Conservation (phyloP, 2,329 filamentous ascomycete species). For the Colletotrichum coccodes region DNA sequence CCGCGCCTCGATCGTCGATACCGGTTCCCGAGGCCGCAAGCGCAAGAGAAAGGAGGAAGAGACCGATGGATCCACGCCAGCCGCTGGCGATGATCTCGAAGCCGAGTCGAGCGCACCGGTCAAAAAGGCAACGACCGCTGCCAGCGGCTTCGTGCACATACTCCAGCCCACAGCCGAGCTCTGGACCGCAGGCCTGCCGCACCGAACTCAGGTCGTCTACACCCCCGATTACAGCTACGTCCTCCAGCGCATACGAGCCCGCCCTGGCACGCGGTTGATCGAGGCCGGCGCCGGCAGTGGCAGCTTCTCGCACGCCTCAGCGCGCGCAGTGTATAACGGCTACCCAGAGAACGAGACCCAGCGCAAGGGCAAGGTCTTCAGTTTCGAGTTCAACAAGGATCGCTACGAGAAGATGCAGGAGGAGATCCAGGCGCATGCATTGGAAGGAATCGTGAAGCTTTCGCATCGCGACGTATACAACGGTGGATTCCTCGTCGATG, state of each 20-base stretch:
- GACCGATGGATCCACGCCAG: constrained; percentile 33
- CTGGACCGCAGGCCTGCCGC: constrained; percentile 83
- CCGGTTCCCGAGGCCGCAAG: constrained; percentile 85
- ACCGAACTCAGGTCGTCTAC: constrained; percentile 88
- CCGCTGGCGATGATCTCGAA: constrained; percentile 45
- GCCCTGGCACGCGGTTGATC: constrained; percentile 78
- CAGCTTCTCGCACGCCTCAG: constrained; percentile 84
- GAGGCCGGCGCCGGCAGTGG: constrained; percentile 86
- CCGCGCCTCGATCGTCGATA: constrained; percentile 88
- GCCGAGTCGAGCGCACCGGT: constrained; percentile 43
- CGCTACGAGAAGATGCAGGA: constrained; percentile 75
- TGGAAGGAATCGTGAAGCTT: constrained; percentile 74
- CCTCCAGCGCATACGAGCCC: constrained; percentile 77
- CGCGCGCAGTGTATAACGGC: constrained; percentile 80
- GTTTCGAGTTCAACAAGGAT: constrained; percentile 83
- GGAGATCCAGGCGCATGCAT: constrained; percentile 75
- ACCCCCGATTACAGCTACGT: constrained; percentile 90
- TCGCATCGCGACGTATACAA: constrained; percentile 84
- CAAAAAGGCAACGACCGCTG: constrained; percentile 63
- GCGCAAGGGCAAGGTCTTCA: constrained; percentile 77
- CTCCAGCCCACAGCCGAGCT: constrained; percentile 83
- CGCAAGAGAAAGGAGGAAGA: constrained; percentile 63
- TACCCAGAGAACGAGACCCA: constrained; percentile 60
- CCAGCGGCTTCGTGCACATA: constrained; percentile 81
- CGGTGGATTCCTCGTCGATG: constrained; percentile 74